Evolutionary conservation across 345 rosid species (phyloP), one percentile per base, ranked within the genome.

Genomic region (Sisymbrium altissimum): DNA sequence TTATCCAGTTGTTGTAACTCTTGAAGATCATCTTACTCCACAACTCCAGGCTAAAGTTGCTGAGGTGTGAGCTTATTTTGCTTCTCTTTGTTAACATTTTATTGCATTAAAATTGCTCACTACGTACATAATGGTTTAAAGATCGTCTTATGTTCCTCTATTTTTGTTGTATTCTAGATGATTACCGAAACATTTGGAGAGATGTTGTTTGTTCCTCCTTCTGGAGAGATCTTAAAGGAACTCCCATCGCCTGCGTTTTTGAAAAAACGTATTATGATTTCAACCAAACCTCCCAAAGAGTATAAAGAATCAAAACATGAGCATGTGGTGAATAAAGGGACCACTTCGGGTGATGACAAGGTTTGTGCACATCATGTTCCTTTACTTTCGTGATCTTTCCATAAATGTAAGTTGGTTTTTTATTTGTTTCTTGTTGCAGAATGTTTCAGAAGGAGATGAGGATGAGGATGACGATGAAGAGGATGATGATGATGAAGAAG

Each of bases 261-360:
- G 79, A 94, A 84, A 84, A 84, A 50, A 44, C 84, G 82, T 38
- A 58, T 94, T 60, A 84, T 94, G 61, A 83, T 94, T 80, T 94
- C 98, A 71, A 94, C 98, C n/a, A 94, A 94, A 71, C 98, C 96
- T 36, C 98, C 97, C 29, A 94, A 86, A 70, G 95, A 94, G 75
- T 91, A 88, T 48, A 89, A 85, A 17, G 83, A 85, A 78, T 82
- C 85, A 40, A 82, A 84, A 78, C 79, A 70, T 7, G 86, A 81
- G 45, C 78, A 75, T 52, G 82, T 21, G 55, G 62, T 46, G 21
- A 64, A 48, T 49, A 17, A 64, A 48, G 19, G 17, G 27, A 64
- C 12, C 53, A 3, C 1, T 68, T 68, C 77, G 27, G 72, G 66
- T 13, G 86, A 80, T 15, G 85, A 83, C 33, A 82, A 69, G 79